Conservation (phyloP, 345 rosid genomes). For the Microcos paniculata region DNA sequence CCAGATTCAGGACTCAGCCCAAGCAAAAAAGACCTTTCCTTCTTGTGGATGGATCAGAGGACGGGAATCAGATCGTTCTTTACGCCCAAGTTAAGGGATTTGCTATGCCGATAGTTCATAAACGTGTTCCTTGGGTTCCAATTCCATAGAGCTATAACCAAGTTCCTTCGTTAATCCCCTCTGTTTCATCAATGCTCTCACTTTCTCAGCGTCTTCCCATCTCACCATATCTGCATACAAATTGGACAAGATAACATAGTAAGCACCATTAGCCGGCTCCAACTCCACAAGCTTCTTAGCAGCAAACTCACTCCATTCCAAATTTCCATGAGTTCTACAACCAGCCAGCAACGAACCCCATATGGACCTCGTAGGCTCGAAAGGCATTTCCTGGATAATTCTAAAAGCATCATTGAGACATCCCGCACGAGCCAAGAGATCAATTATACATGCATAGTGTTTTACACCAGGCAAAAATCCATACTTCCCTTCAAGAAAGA, state of each 20-base stretch:
- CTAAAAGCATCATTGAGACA: slow-evolving; percentile 40
- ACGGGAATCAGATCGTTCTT: not conserved
- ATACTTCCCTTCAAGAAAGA: slow-evolving; percentile 40
- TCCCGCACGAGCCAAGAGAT: slow-evolving; percentile 45
- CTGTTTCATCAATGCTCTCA: slow-evolving; percentile 40
- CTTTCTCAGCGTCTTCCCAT: slow-evolving; percentile 42
- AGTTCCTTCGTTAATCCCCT: slow-evolving; percentile 42
- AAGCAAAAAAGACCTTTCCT: not conserved
- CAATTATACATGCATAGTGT: slow-evolving; percentile 53
- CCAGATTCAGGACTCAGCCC: not conserved
- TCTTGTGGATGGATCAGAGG: not conserved
- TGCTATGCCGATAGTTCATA: not conserved
- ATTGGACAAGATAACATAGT: slow-evolving; percentile 42
- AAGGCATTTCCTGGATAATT: slow-evolving; percentile 44
- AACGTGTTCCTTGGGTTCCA: slow-evolving; percentile 13
- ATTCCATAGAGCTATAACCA: slow-evolving; percentile 38
- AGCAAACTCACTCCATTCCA: slow-evolving; percentile 45
- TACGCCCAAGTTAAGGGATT: not conserved
- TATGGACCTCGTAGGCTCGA: slow-evolving; percentile 50
- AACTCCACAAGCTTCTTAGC: slow-evolving; percentile 49
- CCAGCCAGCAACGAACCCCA: slow-evolving; percentile 50
- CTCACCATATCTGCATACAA: slow-evolving; percentile 53
- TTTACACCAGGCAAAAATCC: slow-evolving; percentile 40
- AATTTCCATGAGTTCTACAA: slow-evolving; percentile 38
- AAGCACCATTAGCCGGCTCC: slow-evolving; percentile 46